A percentile compares a stretch with the other conserved stretches of the same genome.
These are phyloP conservation scores for Phaeosphaeriaceae sp. DNA, from an alignment of 2,329 filamentous ascomycete genomes.

Conservation along the genomic window DNA sequence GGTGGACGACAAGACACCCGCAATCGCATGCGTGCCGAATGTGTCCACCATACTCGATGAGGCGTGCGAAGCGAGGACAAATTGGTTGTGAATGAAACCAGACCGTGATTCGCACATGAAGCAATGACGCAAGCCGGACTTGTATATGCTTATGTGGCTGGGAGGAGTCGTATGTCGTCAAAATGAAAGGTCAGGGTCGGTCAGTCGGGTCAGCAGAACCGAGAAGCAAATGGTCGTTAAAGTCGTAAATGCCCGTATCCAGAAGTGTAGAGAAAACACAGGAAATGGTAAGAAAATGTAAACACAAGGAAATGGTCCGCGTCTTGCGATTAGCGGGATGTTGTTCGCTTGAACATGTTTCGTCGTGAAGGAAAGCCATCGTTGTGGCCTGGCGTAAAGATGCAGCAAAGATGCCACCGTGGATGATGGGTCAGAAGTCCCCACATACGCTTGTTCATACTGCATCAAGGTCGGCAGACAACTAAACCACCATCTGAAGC, in stretches of 20 bases:
- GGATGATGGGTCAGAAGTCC: slow-evolving; percentile 10
- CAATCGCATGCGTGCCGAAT: slow-evolving; percentile 20
- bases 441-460: neutral
- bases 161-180: slow-evolving; percentile 48
- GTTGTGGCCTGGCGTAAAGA: slow-evolving; percentile 68
- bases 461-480: slow-evolving; percentile 16
- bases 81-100: slow-evolving; percentile 43
- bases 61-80: slow-evolving; percentile 34
- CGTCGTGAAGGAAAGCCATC: slow-evolving; percentile 46
- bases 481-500: slow-evolving; percentile 31
- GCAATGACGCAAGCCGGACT: slow-evolving; percentile 31
- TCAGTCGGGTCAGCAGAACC: slow-evolving; percentile 24
- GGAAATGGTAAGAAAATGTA: slow-evolving; percentile 36
- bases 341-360: slow-evolving; percentile 6
- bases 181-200: slow-evolving; percentile 38
- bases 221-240: slow-evolving; percentile 42
- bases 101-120: slow-evolving; percentile 41
- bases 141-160: slow-evolving; percentile 43
- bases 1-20: neutral
- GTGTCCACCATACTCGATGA: slow-evolving; percentile 19
- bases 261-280: slow-evolving; percentile 42
- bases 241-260: slow-evolving; percentile 42
- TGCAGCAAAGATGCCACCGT: no score
- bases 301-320: slow-evolving; percentile 38
- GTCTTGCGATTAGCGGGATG: slow-evolving; percentile 16